A percentile compares a stretch with the other conserved stretches of the same genome.
These are phyloP conservation scores for Myxozyma neotropica DNA, from an alignment of 805 yeast genomes.

Conservation along the genomic window DNA sequence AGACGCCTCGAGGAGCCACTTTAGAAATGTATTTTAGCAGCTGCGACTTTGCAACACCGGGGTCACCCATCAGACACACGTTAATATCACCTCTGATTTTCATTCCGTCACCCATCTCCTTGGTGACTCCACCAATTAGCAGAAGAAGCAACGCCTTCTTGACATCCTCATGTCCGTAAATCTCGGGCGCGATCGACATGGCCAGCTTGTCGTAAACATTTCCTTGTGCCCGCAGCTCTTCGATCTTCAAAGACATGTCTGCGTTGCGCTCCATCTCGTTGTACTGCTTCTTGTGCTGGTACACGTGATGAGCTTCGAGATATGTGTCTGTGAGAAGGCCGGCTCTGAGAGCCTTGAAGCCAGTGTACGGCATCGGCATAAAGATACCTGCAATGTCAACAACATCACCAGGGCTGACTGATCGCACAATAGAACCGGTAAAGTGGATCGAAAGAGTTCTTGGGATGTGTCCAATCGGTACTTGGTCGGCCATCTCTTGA, in stretches of 20 bases:
- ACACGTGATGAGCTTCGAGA: constrained; percentile 80
- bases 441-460: constrained; percentile 81
- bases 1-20: constrained; percentile 94
- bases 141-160: constrained; percentile 85
- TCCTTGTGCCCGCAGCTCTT: constrained; percentile 59
- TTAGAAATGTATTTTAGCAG: constrained; percentile 85
- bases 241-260: constrained; percentile 59
- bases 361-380: constrained; percentile 94
- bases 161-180: constrained; percentile 90
- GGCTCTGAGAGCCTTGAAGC: constrained; percentile 87
- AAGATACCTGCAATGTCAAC: constrained; percentile 92
- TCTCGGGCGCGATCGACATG: constrained; percentile 94
- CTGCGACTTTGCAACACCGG: constrained; percentile 99
- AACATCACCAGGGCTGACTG: constrained; percentile 89
- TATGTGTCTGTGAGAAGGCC: constrained; percentile 94
- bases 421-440: constrained; percentile 88
- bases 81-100: constrained; percentile 96
- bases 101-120: constrained; percentile 94
- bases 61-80: constrained; percentile 96
- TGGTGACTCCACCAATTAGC: constrained; percentile 93
- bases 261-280: constrained; percentile 62
- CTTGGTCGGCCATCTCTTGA: constrained; percentile 94
- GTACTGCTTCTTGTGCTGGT: constrained; percentile 87
- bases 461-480: constrained; percentile 98
- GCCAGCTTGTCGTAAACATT: constrained; percentile 80